These are phyloP conservation scores for Blastobotrys serpentis DNA, from an alignment of 1,139 yeast genomes.

Conservation along the genomic window DNA sequence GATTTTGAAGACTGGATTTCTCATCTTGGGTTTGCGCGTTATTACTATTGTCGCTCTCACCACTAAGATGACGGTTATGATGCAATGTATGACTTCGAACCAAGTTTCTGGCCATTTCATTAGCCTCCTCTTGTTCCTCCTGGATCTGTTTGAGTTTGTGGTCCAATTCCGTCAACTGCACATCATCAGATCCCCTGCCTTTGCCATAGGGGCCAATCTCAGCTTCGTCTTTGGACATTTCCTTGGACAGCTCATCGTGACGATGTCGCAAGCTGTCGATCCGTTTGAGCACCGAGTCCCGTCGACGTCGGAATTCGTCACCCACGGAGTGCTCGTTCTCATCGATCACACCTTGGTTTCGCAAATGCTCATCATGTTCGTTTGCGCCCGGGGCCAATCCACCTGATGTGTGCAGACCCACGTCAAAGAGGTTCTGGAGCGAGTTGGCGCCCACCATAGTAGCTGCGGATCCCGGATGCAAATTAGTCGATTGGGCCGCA, in stretches of 20 bases:
- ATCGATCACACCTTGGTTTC: background rate
- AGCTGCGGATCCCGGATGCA: background rate
- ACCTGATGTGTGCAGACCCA: constrained; percentile 32
- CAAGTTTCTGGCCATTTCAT: constrained; percentile 28
- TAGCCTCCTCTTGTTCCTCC: constrained; percentile 23
- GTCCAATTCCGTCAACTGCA: constrained; percentile 31
- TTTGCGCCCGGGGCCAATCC: constrained; percentile 37
- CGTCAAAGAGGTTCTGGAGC: constrained; percentile 27
- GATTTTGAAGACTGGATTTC: no score
- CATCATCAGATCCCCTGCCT: constrained; percentile 23
- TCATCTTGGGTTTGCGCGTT: no score
- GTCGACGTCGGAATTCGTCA: constrained; percentile 15
- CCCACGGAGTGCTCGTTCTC: constrained; percentile 10
- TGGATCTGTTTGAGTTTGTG: constrained; percentile 24
- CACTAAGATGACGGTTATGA: background rate
- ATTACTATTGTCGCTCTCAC: background rate
- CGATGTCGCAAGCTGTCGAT: background rate
- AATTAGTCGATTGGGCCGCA: background rate
- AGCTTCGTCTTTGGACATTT: background rate
- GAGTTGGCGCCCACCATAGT: constrained; percentile 2
- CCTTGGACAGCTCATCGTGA: background rate
- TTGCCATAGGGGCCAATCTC: constrained; percentile 1
- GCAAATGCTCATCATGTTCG: constrained; percentile 18
- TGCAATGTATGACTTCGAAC: constrained; percentile 28
- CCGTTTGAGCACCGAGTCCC: constrained; percentile 14